Conservation (phyloP, 306 rosid genomes). For the Rosa persica region DNA sequence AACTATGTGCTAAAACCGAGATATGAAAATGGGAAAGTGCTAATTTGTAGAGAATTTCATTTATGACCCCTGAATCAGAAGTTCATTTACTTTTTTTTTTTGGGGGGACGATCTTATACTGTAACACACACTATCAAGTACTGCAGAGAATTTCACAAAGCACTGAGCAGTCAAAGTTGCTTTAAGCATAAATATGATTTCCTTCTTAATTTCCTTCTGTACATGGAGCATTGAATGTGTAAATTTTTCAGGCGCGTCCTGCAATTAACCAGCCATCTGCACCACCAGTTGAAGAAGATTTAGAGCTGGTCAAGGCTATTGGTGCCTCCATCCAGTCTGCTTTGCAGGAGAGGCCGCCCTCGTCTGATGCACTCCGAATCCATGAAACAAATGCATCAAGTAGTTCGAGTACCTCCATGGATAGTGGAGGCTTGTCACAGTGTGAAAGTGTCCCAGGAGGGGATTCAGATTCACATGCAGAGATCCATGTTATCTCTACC, state of each 20-base stretch:
- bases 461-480: slow-evolving; percentile 21
- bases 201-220: background rate
- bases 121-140: background rate
- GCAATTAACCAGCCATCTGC: slow-evolving; percentile 67
- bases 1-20: background rate
- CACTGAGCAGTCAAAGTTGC: too few relatives aligned
- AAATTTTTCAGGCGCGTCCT: slow-evolving; percentile 53
- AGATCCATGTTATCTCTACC: slow-evolving; percentile 25
- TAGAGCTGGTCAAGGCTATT: slow-evolving; percentile 67
- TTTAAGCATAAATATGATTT: background rate
- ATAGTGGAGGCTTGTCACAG: slow-evolving; percentile 17
- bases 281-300: slow-evolving; percentile 69
- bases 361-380: slow-evolving; percentile 38
- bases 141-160: too few relatives aligned
- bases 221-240: background rate
- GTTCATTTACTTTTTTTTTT: too few relatives aligned
- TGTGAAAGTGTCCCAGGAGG: slow-evolving; percentile 35
- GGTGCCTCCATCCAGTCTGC: slow-evolving; percentile 67
- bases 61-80: too few relatives aligned
- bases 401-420: slow-evolving; percentile 18
- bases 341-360: slow-evolving; percentile 47
- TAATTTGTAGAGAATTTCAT: background rate
- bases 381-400: slow-evolving; percentile 59
- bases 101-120: too few relatives aligned
- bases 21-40: background rate